Evolutionary conservation across 129 eudicot species (phyloP).

Genomic region (Logfia minima): DNA sequence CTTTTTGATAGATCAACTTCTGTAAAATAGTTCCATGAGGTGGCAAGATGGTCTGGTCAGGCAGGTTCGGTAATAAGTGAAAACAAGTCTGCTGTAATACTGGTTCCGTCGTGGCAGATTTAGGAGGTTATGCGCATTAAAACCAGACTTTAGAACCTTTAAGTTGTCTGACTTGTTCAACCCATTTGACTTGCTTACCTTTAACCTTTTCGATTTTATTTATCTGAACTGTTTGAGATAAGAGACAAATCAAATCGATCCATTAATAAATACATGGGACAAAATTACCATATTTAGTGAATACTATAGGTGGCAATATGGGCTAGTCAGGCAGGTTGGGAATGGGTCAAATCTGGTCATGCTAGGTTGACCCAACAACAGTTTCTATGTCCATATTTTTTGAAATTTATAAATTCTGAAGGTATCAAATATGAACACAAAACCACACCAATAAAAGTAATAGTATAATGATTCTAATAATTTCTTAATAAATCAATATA

Average conservation of each 20-base stretch:
- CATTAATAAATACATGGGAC: background rate
- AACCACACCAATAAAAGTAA: background rate
- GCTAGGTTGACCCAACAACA: background rate
- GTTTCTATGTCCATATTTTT: background rate
- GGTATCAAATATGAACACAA: background rate
- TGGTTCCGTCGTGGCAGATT: too few relatives aligned
- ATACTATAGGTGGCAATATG: conserved; percentile 10
- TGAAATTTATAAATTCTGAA: background rate
- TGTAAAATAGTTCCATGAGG: background rate
- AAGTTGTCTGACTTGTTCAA: background rate
- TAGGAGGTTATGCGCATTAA: too few relatives aligned
- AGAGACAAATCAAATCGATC: background rate
- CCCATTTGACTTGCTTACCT: background rate
- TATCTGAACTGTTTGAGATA: background rate
- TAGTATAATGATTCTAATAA: background rate
- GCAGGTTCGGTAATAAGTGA: background rate
- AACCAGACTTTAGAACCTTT: background rate
- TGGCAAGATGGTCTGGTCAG: background rate
- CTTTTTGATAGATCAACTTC: background rate
- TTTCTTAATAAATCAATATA: background rate
- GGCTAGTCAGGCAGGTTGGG: background rate
- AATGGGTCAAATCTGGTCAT: background rate
- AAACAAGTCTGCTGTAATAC: background rate
- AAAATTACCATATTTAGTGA: background rate
- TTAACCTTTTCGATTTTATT: background rate